Percentiles rank a stretch among this genome's conserved stretches.
phyloP scores from a whole-genome alignment of 2,329 filamentous ascomycete genomes.

The Neonectria neomacrospora region DNA sequence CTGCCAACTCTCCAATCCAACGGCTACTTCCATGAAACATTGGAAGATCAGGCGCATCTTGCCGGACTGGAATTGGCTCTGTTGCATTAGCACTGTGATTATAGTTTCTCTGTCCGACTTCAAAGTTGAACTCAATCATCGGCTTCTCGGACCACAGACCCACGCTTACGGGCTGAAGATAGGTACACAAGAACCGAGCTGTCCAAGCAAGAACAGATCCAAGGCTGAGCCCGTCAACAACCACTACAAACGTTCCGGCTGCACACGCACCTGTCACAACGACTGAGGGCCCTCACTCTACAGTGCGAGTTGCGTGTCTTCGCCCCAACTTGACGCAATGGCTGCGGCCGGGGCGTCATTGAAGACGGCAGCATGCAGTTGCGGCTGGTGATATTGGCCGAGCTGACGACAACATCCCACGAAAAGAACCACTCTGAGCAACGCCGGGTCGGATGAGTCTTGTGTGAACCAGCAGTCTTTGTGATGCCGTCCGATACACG shows the following conservation, averaged over 20 bases:
- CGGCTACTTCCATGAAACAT: slow-evolving; percentile 6
- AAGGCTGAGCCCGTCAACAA: background rate
- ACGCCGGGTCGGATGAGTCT: slow-evolving; percentile 26
- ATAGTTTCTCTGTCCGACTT: slow-evolving; percentile 10
- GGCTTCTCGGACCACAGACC: slow-evolving; percentile 18
- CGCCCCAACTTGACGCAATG: background rate
- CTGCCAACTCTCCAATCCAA: background rate
- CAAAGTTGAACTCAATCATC: background rate
- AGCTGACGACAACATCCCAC: slow-evolving; percentile 28
- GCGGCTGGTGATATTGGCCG: background rate
- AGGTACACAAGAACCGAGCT: slow-evolving; percentile 7
- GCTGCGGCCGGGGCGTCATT: slow-evolving; percentile 1
- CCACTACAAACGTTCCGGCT: slow-evolving; percentile 2
- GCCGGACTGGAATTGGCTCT: background rate
- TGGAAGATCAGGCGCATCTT: background rate
- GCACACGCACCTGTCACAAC: slow-evolving; percentile 20
- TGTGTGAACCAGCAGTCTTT: slow-evolving; percentile 12
- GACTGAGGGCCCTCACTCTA: slow-evolving; percentile 10
- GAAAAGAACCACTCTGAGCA: slow-evolving; percentile 27
- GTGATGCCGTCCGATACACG: slow-evolving; percentile 26
- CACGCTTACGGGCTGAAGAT: slow-evolving; percentile 6
- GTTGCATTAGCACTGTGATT: slow-evolving; percentile 3
- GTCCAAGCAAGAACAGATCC: background rate
- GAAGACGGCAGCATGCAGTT: slow-evolving; percentile 24
- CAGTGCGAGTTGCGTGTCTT: background rate